phyloP scores from a whole-genome alignment of 306 rosid genomes.

The Vigna radiata region DNA sequence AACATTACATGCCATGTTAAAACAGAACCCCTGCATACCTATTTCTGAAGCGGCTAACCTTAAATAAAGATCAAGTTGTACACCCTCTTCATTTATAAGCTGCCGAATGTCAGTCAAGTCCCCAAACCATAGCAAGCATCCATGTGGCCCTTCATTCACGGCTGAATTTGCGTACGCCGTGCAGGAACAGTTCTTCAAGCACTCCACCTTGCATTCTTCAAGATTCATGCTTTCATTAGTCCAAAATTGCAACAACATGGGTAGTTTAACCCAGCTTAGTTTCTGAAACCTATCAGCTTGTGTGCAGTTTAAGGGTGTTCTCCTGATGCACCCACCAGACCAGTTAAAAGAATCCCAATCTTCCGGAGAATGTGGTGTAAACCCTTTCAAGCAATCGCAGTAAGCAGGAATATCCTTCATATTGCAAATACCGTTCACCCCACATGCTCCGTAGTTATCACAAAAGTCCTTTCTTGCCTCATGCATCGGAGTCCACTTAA shows the following conservation, averaged over 20 bases:
- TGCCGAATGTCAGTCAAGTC: conserved; percentile 45
- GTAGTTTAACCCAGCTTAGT: conserved; percentile 47
- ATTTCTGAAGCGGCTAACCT: conserved; percentile 46
- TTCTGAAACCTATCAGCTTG: conserved; percentile 44
- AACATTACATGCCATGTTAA: not conserved
- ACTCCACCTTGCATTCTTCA: conserved; percentile 45
- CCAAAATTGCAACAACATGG: conserved; percentile 45
- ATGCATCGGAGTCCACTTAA: conserved; percentile 26
- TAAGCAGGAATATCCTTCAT: conserved; percentile 20
- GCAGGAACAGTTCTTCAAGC: conserved; percentile 57
- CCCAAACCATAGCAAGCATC: conserved; percentile 53
- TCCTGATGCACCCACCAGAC: conserved; percentile 46
- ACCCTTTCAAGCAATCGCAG: conserved; percentile 50
- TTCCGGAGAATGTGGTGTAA: conserved; percentile 40
- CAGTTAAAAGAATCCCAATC: conserved; percentile 41
- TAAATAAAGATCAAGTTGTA: conserved; percentile 40
- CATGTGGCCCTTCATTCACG: conserved; percentile 38
- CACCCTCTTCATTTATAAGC: conserved; percentile 24
- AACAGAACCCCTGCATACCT: conserved; percentile 34
- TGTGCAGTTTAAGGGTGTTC: conserved; percentile 38
- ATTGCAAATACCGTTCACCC: conserved; percentile 50
- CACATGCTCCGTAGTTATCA: conserved; percentile 50
- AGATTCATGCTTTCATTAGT: conserved; percentile 37
- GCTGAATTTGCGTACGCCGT: conserved; percentile 44
- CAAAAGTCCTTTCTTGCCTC: conserved; percentile 46